Percentiles rank a stretch among this genome's conserved stretches.
These are phyloP conservation scores for Persicaria maculosa DNA, from an alignment of 148 eudicot genomes.

Conservation along the genomic window DNA sequence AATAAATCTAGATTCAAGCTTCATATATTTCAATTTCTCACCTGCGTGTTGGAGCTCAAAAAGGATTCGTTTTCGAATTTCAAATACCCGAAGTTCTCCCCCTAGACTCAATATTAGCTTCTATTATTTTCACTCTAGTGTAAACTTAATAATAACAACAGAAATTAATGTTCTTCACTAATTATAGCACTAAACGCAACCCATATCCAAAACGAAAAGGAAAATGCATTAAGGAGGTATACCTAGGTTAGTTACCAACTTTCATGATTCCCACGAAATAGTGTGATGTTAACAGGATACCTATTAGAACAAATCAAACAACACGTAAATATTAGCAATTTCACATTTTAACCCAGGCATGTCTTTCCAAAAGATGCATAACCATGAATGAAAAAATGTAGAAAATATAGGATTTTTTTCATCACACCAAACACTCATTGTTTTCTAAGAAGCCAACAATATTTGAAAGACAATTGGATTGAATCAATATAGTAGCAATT, in stretches of 20 bases:
- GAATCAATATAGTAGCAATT: conserved; percentile 28
- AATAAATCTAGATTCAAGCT: too few relatives aligned
- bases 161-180: too few relatives aligned
- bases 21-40: too few relatives aligned
- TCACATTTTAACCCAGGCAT: background rate
- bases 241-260: conserved; percentile 98
- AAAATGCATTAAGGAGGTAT: conserved; percentile 9
- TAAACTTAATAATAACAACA: too few relatives aligned
- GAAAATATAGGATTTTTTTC: background rate
- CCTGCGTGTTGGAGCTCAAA: too few relatives aligned
- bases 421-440: background rate
- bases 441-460: background rate
- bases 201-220: too few relatives aligned
- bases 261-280: conserved; percentile 97
- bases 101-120: too few relatives aligned
- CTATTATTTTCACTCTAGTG: too few relatives aligned
- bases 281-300: conserved; percentile 95
- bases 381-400: background rate
- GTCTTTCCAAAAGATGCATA: background rate
- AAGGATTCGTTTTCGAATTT: too few relatives aligned
- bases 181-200: too few relatives aligned
- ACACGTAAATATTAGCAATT: background rate
- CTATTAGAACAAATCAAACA: conserved; percentile 28
- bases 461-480: background rate
- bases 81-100: too few relatives aligned